Evolutionary conservation across 306 rosid species (phyloP).

Genomic region (Vigna angularis): DNA sequence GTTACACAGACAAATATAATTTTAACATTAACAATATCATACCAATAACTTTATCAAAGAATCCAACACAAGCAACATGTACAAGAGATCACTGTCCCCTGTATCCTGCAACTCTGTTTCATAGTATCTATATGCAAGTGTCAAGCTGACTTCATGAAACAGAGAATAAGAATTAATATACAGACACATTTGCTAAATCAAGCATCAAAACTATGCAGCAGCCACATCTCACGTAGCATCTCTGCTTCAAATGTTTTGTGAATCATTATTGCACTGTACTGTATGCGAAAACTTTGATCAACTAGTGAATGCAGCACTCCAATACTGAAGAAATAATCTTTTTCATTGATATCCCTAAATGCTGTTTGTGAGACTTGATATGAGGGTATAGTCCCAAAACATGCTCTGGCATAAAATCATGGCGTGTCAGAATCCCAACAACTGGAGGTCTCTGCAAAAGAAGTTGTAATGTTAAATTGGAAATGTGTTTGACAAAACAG

Average conservation of each 20-base stretch:
- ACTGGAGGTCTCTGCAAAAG: slow-evolving; percentile 83
- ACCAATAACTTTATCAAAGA: slow-evolving; percentile 18
- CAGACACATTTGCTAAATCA: slow-evolving; percentile 7
- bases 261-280: slow-evolving; percentile 22
- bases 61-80: slow-evolving; percentile 22
- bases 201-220: slow-evolving; percentile 37
- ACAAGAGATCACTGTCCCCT: background rate
- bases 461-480: background rate
- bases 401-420: slow-evolving; percentile 92
- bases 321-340: slow-evolving; percentile 10
- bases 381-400: slow-evolving; percentile 73
- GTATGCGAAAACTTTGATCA: background rate
- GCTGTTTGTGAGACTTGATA: slow-evolving; percentile 55
- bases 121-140: slow-evolving; percentile 12
- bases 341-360: slow-evolving; percentile 41
- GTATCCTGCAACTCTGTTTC: slow-evolving; percentile 7
- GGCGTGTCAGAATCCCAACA: slow-evolving; percentile 88
- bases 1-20: too few species aligned
- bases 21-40: too few species aligned
- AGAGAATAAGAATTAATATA: slow-evolving; percentile 21
- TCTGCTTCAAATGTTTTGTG: slow-evolving; percentile 3
- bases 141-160: background rate
- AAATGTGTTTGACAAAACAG: background rate
- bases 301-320: slow-evolving; percentile 22
- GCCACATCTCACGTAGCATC: slow-evolving; percentile 20